Base-by-base conservation (phyloP, 495 filamentous ascomycete species). In the Penicillium dipodomyicola region DNA sequence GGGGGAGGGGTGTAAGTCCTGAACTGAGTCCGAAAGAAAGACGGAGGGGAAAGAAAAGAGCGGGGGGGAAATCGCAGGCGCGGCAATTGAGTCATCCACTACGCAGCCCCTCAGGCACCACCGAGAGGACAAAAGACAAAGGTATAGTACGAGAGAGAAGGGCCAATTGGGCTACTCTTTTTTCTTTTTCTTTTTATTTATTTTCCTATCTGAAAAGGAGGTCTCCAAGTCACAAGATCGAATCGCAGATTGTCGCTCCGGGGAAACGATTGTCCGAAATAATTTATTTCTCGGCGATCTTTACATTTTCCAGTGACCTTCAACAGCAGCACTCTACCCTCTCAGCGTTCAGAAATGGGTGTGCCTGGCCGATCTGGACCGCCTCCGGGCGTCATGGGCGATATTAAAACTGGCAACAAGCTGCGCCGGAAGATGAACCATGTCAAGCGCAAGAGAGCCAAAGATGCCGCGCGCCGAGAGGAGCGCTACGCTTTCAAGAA, bases 401-500 rank as follows among this genome's bases (percentile, higher is more conserved):
- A 72, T 9, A 40, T 61, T 42, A 75, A 75, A 50, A 61, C 70
- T 5, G 63, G 49, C 59, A 97, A 97, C 72, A 96, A 95, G 72
- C 70, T 87, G 32, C 84, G 81, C 59, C 81, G 93, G 19, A 80
- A 94, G 70, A 71, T 83, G 57, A 76, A 90, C 48, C 87, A 92
- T 66, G 80, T 93, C 62, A 82, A 86, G 62, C 80, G 88, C 65
- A 97, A 96, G 75, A 86, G 86, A 64, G 77, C 80, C 7, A 81
- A 83, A 56, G 87, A 88, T 61, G 81, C 82, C 61, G 71, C 82
- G 43, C 90, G 86, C 59, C 89, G 90, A 60, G 87, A 88, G 56
- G 82, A 87, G 56, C 86, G 91, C 43, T 89, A 91, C 67, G 79
- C 79, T 44, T 77, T 88, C 39, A 91, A 90, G 71, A 87, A 83